A percentile compares a stretch with the other conserved stretches of the same genome.
Evolutionary conservation across 1,139 yeast genomes (phyloP).

Genomic region (Candida anutae): DNA sequence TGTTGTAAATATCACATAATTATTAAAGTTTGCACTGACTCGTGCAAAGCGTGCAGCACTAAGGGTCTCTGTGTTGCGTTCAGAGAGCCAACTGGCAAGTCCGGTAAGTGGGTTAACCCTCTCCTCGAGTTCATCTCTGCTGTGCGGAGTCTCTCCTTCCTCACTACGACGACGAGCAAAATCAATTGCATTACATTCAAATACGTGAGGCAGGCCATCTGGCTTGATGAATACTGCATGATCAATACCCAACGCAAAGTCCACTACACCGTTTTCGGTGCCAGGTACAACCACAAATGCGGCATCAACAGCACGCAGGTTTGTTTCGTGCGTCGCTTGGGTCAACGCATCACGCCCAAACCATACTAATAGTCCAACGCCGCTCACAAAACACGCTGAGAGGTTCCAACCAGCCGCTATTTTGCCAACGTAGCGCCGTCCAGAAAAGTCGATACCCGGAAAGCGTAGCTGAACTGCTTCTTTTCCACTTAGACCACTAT

Average conservation of each 20-base stretch:
- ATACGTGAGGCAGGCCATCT: conserved; percentile 38
- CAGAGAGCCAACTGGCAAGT: conserved; percentile 25
- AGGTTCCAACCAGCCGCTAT: conserved; percentile 68
- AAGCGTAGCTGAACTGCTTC: conserved; percentile 45
- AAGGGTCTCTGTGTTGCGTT: conserved; percentile 11
- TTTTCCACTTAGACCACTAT: conserved; percentile 32
- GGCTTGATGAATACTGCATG: conserved; percentile 39
- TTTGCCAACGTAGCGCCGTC: conserved; percentile 35
- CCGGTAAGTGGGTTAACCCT: conserved; percentile 9
- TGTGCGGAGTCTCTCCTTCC: conserved; percentile 2
- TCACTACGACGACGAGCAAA: conserved; percentile 4
- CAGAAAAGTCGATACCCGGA: conserved; percentile 9
- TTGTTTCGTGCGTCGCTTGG: conserved; percentile 13
- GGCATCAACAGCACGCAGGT: conserved; percentile 19
- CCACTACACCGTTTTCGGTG: conserved; percentile 37
- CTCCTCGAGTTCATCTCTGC: conserved; percentile 6
- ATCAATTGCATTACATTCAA: conserved; percentile 21
- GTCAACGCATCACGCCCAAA: conserved; percentile 31
- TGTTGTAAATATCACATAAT: conserved; percentile 49
- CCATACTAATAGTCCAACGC: conserved; percentile 59
- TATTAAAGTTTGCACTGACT: conserved; percentile 40
- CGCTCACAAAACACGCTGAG: conserved; percentile 43
- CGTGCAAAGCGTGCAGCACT: conserved; percentile 27
- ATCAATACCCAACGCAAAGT: conserved; percentile 50
- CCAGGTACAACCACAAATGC: conserved; percentile 33